These are phyloP conservation scores for Aspergillus sergii DNA, from an alignment of 2,329 filamentous ascomycete species.

Conservation along the genomic window DNA sequence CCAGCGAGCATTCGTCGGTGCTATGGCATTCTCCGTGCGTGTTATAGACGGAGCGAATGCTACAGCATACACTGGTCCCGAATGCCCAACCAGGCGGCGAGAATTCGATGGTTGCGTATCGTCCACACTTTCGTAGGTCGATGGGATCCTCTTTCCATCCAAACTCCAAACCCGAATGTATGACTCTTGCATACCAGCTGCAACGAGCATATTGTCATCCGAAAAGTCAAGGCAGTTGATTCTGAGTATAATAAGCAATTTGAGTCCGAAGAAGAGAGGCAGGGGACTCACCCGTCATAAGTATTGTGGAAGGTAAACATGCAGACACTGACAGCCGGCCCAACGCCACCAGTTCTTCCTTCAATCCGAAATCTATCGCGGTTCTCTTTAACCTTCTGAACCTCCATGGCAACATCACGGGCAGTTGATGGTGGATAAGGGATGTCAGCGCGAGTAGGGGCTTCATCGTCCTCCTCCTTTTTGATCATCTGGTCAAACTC, in stretches of 20 bases:
- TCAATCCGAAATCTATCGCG: slow-evolving; percentile 90
- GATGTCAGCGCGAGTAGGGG: slow-evolving; percentile 74
- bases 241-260: slow-evolving; percentile 48
- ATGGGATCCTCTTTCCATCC: slow-evolving; percentile 78
- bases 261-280: neutral
- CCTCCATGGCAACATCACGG: slow-evolving; percentile 89
- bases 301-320: slow-evolving; percentile 99
- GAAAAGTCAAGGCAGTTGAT: slow-evolving; percentile 96
- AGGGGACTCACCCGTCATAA: slow-evolving; percentile 70
- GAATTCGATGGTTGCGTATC: slow-evolving; percentile 69
- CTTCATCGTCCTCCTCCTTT: slow-evolving; percentile 84
- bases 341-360: slow-evolving; percentile 77
- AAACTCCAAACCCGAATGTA: slow-evolving; percentile 95
- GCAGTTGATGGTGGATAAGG: slow-evolving; percentile 86
- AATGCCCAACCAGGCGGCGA: slow-evolving; percentile 80
- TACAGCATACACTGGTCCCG: slow-evolving; percentile 84
- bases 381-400: slow-evolving; percentile 90
- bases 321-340: slow-evolving; percentile 81
- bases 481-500: slow-evolving; percentile 89
- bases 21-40: slow-evolving; percentile 51
- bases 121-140: slow-evolving; percentile 62
- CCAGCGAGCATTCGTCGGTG: slow-evolving; percentile 68
- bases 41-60: slow-evolving; percentile 77
- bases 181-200: slow-evolving; percentile 87
- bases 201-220: slow-evolving; percentile 82